Base-by-base conservation (phyloP, 768 basidiomycete genomes). In the Leccinum sublutescens region DNA sequence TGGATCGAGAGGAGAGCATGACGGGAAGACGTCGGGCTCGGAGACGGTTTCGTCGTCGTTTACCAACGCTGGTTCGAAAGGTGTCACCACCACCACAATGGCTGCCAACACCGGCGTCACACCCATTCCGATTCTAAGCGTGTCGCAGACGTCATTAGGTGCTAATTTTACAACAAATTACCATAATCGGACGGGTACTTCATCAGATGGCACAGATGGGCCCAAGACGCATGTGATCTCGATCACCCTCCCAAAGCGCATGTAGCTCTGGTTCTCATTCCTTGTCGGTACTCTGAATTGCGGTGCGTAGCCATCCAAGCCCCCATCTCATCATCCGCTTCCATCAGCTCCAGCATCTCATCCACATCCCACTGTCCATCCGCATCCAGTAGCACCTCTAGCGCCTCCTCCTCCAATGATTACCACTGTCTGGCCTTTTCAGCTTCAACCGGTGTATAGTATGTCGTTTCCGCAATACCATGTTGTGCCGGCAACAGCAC, bases 71-170 rank as follows among this genome's bases (percentile, higher is more conserved):
- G 11, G 11, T 10, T 31, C 31, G 31, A 11, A 31, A 31, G 31
- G 31, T 11, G 31, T 31, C 3, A 31, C 31, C 31, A 31, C 31
- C 31, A 31, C 29, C 9, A 8, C 27, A 21, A 14, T 50, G 34
- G n/a, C 50, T 0, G 34, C 34, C 34, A 54, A 36, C 0, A 15
- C 19, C 12, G 5, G 33, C 47, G 34, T 62, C 17, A 64, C 56
- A 1, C 66, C 68, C 4, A 70, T 68, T 17, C 66, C 63, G 12
- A 65, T 70, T 8, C 58, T 68, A 23, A 68, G 52, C 12, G 55
- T 52, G n/a, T 52, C 65, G 25, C 57, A 43, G n/a, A 36, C 34
- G 5, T 15, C 15, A 9, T 50, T 56, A 53, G 55, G 27, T 47
- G 14, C 8, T 11, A 50, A 21, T 2, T 36, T 11, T n/a, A 45